Conservation (phyloP, 2,329 filamentous ascomycete genomes). For the Pseudogymnoascus sp. region DNA sequence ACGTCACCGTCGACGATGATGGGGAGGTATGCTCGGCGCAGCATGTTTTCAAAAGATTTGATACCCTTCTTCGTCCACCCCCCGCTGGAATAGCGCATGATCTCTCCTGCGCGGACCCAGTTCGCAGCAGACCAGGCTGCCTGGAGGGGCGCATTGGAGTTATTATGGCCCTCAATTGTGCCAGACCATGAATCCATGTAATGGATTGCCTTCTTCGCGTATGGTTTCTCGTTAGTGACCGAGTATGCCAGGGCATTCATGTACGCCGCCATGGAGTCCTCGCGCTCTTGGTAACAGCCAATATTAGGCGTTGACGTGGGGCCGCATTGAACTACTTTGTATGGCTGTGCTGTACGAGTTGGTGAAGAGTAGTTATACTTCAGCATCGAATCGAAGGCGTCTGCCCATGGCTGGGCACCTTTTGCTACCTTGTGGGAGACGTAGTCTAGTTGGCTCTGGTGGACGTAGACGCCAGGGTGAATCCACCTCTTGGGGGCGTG, state of each 20-base stretch:
- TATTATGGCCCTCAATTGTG: slow-evolving; percentile 21
- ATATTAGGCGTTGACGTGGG: slow-evolving; percentile 23
- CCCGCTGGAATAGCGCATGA: slow-evolving; percentile 23
- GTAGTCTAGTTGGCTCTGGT: slow-evolving; percentile 10
- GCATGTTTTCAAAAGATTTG: slow-evolving; percentile 21
- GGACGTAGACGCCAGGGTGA: slow-evolving; percentile 12
- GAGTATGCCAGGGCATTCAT: slow-evolving; percentile 24
- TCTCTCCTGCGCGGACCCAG: slow-evolving; percentile 25
- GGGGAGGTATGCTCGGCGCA: slow-evolving; percentile 24
- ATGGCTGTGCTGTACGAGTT: slow-evolving; percentile 11
- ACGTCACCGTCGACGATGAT: slow-evolving; percentile 16
- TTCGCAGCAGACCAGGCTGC: slow-evolving; percentile 24
- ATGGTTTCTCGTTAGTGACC: slow-evolving; percentile 18
- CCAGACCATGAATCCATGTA: slow-evolving; percentile 25
- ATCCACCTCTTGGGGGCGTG: slow-evolving; percentile 6
- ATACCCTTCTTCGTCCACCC: slow-evolving; percentile 20
- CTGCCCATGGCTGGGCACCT: slow-evolving; percentile 13
- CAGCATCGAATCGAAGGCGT: slow-evolving; percentile 17
- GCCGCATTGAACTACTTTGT: slow-evolving; percentile 23
- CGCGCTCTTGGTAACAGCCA: slow-evolving; percentile 23
- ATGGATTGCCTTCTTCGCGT: slow-evolving; percentile 23
- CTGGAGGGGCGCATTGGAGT: slow-evolving; percentile 26
- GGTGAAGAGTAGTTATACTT: slow-evolving; percentile 12
- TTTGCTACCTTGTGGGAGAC: slow-evolving; percentile 5
- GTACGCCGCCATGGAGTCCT: slow-evolving; percentile 26